Conservation (phyloP, 1,139 yeast species). For the Tardiomyces blankii region DNA sequence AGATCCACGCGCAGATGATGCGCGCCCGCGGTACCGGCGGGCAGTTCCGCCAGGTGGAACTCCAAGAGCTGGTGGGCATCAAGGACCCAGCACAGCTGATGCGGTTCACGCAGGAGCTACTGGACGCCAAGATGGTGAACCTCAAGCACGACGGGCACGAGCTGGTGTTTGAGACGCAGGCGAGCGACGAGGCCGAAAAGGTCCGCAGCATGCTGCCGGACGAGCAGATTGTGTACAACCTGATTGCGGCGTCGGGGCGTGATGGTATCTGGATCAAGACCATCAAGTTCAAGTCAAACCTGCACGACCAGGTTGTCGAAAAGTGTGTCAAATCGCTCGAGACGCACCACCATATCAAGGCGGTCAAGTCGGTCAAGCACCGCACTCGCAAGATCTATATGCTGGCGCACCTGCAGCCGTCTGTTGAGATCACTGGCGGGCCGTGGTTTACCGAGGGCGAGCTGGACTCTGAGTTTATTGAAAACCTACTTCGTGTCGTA, state of each 20-base stretch:
- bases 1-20: conserved; percentile 51
- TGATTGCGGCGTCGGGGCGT: conserved; percentile 86
- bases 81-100: not conserved
- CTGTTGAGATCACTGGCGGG: conserved; percentile 94
- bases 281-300: conserved; percentile 77
- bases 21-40: conserved; percentile 29
- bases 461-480: conserved; percentile 87
- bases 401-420: conserved; percentile 88
- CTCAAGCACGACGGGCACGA: conserved; percentile 53
- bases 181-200: conserved; percentile 23
- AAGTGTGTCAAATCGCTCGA: conserved; percentile 80
- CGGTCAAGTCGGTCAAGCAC: conserved; percentile 83
- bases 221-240: conserved; percentile 83
- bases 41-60: conserved; percentile 48
- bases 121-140: conserved; percentile 35
- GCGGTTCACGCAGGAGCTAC: not conserved
- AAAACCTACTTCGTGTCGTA: conserved; percentile 66
- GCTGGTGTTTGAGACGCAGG: conserved; percentile 58
- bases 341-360: conserved; percentile 72
- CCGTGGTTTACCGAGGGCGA: conserved; percentile 99
- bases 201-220: conserved; percentile 70
- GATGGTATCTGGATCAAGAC: conserved; percentile 95
- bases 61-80: conserved; percentile 29
- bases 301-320: conserved; percentile 85
- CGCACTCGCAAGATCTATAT: conserved; percentile 97